Conservation (phyloP, 768 basidiomycete species). For the Lactarius akahatsu region DNA sequence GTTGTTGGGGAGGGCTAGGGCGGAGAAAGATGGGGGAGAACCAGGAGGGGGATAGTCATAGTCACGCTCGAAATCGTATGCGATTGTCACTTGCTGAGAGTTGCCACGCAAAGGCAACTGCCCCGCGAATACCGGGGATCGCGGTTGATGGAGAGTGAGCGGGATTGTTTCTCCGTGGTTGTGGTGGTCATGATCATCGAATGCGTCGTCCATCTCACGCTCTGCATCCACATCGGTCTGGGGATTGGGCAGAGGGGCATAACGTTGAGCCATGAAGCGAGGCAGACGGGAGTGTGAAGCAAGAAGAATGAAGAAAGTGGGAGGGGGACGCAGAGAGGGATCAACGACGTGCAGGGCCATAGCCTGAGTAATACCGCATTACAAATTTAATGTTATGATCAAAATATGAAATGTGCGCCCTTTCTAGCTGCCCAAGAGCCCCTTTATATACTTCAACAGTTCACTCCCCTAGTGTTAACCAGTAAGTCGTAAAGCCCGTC, state of each 20-base stretch:
- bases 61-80: constrained; percentile 80
- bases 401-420: background rate
- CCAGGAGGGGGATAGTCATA: constrained; percentile 79
- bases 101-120: constrained; percentile 29
- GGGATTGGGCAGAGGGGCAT: constrained; percentile 52
- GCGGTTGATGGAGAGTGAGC: constrained; percentile 36
- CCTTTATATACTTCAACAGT: constrained; percentile 28
- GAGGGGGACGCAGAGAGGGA: background rate
- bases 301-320: background rate
- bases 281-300: background rate
- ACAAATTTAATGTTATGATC: background rate
- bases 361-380: background rate
- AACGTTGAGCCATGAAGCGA: constrained; percentile 40
- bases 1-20: constrained; percentile 60
- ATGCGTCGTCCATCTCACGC: constrained; percentile 76
- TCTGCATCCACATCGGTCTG: constrained; percentile 45
- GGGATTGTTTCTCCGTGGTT: constrained; percentile 40
- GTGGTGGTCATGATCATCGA: constrained; percentile 62
- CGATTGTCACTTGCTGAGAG: constrained; percentile 38
- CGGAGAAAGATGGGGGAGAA: constrained; percentile 64
- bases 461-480: constrained; percentile 44
- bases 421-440: constrained; percentile 23
- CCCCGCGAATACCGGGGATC: constrained; percentile 36
- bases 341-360: background rate
- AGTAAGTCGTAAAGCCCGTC: constrained; percentile 17